These are phyloP conservation scores for Microsporum ferrugineum DNA, from an alignment of 2,329 filamentous ascomycete species.

Conservation along the genomic window DNA sequence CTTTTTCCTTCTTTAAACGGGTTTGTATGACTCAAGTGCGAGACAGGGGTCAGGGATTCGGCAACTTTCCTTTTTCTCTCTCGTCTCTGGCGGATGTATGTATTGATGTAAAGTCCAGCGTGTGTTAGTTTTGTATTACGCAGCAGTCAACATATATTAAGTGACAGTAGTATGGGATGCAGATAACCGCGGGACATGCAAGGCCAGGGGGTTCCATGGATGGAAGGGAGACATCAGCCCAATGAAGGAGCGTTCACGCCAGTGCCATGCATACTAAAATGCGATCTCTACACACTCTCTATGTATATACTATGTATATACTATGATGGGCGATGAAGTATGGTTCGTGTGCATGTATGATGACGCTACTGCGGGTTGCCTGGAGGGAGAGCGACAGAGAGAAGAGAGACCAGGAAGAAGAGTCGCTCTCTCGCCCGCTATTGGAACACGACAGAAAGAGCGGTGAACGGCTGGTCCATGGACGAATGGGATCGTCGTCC, in stretches of 20 bases:
- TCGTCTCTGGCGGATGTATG: neutral
- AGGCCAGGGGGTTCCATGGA: neutral
- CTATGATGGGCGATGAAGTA: neutral
- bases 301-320: neutral
- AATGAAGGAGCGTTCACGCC: neutral
- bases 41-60: neutral
- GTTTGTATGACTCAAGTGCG: slow-evolving; percentile 1
- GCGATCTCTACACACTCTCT: neutral
- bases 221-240: neutral
- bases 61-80: slow-evolving; percentile 9
- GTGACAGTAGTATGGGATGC: neutral
- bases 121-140: neutral
- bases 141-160: neutral
- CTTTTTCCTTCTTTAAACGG: neutral
- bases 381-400: neutral
- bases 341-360: neutral
- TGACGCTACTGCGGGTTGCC: neutral
- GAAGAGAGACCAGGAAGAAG: too few relatives aligned
- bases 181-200: neutral
- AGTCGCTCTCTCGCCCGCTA: neutral
- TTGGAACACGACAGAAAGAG: slow-evolving; percentile 6
- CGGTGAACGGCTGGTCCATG: slow-evolving; percentile 3
- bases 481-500: slow-evolving; percentile 2
- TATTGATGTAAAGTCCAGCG: too few relatives aligned
- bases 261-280: neutral